These are phyloP conservation scores for Cornus suecica DNA, from an alignment of 148 eudicot genomes.

Conservation along the genomic window DNA sequence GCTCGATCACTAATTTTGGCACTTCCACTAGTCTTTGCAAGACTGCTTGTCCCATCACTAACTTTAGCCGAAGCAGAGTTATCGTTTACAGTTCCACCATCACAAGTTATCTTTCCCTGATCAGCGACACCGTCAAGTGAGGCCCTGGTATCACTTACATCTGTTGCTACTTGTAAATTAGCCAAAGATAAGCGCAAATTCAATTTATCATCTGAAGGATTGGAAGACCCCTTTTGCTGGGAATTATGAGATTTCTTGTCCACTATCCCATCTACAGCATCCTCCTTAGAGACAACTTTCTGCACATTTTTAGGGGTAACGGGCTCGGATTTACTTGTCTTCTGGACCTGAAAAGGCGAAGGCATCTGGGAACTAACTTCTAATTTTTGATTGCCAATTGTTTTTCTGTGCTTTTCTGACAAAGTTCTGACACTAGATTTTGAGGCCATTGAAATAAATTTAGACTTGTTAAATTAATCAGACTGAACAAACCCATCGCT, in stretches of 20 bases:
- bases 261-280: slow-evolving; percentile 18
- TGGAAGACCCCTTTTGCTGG: slow-evolving; percentile 25
- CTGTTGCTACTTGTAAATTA: slow-evolving; percentile 23
- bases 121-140: slow-evolving; percentile 28
- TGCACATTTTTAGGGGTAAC: slow-evolving; percentile 25
- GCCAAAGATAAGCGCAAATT: slow-evolving; percentile 39
- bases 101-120: slow-evolving; percentile 45
- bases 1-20: slow-evolving; percentile 63
- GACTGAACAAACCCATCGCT: slow-evolving; percentile 33
- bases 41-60: slow-evolving; percentile 57
- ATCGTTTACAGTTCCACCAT: slow-evolving; percentile 30
- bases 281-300: slow-evolving; percentile 25
- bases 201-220: slow-evolving; percentile 43
- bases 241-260: slow-evolving; percentile 27
- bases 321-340: slow-evolving; percentile 32
- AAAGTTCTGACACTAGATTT: slow-evolving; percentile 39
- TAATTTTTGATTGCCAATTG: slow-evolving; percentile 18
- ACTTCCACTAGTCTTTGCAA: slow-evolving; percentile 64
- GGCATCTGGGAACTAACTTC: slow-evolving; percentile 32
- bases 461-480: slow-evolving; percentile 11
- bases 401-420: slow-evolving; percentile 35
- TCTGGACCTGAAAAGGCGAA: slow-evolving; percentile 26
- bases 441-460: slow-evolving; percentile 47
- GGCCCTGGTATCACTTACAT: slow-evolving; percentile 23
- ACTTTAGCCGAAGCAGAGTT: slow-evolving; percentile 53